These are phyloP conservation scores for Puccinia polysora DNA, from an alignment of 1,284 basidiomycete species.

Conservation along the genomic window DNA sequence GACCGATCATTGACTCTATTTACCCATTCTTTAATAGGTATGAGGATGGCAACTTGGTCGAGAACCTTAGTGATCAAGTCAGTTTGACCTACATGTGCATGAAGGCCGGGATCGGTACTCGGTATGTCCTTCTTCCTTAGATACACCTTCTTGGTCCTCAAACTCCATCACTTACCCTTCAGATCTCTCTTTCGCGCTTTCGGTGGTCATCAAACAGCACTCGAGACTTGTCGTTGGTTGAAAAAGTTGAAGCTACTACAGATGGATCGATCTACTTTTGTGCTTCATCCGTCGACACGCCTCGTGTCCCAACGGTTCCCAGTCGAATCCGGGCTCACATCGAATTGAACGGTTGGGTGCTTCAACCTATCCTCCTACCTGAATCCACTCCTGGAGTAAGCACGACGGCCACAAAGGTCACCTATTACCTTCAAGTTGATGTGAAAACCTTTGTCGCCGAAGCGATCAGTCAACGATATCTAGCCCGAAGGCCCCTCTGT, in stretches of 20 bases:
- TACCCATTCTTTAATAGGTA: constrained; percentile 44
- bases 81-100: constrained; percentile 51
- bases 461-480: constrained; percentile 47
- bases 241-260: constrained; percentile 47
- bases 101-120: constrained; percentile 48
- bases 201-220: constrained; percentile 42
- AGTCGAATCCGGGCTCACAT: constrained; percentile 49
- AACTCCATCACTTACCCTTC: not conserved
- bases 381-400: not conserved
- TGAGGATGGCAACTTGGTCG: constrained; percentile 49
- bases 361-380: constrained; percentile 45
- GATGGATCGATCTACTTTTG: constrained; percentile 50
- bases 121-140: constrained; percentile 15
- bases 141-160: not conserved
- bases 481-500: constrained; percentile 48
- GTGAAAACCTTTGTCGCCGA: constrained; percentile 49
- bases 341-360: constrained; percentile 49
- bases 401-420: constrained; percentile 39
- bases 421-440: constrained; percentile 48
- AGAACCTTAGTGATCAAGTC: constrained; percentile 48
- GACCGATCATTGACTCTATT: too few relatives aligned
- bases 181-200: not conserved
- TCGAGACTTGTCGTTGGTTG: constrained; percentile 50
- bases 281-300: constrained; percentile 49
- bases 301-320: constrained; percentile 48